These are phyloP conservation scores for Lentinula guzmanii DNA, from an alignment of 768 basidiomycete species.

Conservation along the genomic window DNA sequence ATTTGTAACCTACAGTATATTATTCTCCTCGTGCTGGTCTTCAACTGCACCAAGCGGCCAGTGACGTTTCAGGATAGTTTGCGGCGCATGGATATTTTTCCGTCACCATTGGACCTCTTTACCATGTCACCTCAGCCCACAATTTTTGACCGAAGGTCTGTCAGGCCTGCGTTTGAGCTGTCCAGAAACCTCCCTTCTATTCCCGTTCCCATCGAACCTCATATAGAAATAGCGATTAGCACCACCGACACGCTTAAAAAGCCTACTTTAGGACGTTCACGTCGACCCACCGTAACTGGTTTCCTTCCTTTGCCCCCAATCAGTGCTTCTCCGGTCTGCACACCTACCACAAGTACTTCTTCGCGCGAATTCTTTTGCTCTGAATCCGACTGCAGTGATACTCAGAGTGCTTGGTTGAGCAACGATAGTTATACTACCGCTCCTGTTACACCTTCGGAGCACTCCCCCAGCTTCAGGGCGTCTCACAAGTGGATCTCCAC, in stretches of 20 bases:
- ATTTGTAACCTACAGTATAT: not conserved
- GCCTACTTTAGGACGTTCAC: slow-evolving; percentile 3
- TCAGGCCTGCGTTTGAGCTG: slow-evolving; percentile 7
- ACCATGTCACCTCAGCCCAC: slow-evolving; percentile 4
- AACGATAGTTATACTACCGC: slow-evolving; percentile 14
- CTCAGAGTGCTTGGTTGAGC: slow-evolving; percentile 3
- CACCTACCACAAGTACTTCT: slow-evolving; percentile 34
- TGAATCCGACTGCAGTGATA: slow-evolving; percentile 7
- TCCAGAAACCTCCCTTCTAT: slow-evolving; percentile 14
- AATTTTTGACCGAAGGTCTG: slow-evolving; percentile 3
- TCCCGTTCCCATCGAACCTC: slow-evolving; percentile 2
- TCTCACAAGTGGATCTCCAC: slow-evolving; percentile 54
- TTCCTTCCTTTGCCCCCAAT: slow-evolving; percentile 53
- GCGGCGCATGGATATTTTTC: not conserved
- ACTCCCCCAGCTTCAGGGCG: not conserved
- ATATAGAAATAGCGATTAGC: not conserved
- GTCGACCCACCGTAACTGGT: slow-evolving; percentile 24
- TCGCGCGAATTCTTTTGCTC: slow-evolving; percentile 15
- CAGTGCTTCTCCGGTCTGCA: slow-evolving; percentile 52
- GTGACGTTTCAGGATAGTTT: not conserved
- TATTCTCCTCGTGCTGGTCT: not conserved
- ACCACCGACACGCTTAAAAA: not conserved
- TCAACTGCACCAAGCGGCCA: not conserved
- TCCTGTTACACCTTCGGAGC: slow-evolving; percentile 15
- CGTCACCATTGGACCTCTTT: not conserved